These are phyloP conservation scores for Hypoxylon sp. DNA, from an alignment of 2,329 filamentous ascomycete genomes.

Conservation along the genomic window DNA sequence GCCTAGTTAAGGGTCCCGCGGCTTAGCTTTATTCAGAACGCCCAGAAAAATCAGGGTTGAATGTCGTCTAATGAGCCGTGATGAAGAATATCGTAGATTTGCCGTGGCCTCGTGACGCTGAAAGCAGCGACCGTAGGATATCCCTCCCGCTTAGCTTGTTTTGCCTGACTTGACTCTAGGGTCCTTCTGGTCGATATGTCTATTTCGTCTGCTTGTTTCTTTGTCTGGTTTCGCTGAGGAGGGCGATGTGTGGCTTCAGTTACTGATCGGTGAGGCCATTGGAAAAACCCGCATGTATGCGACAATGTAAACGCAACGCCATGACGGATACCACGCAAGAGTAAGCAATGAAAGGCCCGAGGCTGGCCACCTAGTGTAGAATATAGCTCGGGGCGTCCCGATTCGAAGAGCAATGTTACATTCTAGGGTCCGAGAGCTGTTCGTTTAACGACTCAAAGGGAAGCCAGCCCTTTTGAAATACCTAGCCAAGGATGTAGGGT, in stretches of 20 bases:
- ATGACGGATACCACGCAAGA: conserved; percentile 19
- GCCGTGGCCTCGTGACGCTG: conserved; percentile 6
- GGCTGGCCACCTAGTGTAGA: conserved; percentile 20
- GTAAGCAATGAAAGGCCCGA: conserved; percentile 36
- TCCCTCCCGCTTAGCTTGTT: not conserved
- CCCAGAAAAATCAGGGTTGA: not conserved
- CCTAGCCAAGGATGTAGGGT: conserved; percentile 10
- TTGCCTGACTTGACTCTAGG: not conserved
- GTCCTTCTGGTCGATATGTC: not conserved
- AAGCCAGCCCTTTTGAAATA: not conserved
- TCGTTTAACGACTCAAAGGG: conserved; percentile 6
- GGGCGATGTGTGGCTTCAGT: conserved; percentile 1
- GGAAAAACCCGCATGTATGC: conserved; percentile 12
- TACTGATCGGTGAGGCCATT: too few species aligned
- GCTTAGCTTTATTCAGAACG: conserved; percentile 9
- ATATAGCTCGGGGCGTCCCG: conserved; percentile 34
- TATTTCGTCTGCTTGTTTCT: conserved; percentile 1
- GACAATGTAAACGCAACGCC: conserved; percentile 4
- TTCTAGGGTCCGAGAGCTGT: conserved; percentile 18
- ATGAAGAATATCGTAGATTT: conserved; percentile 1
- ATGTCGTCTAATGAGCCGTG: not conserved
- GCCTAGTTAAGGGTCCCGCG: conserved; percentile 25
- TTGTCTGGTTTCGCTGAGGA: conserved; percentile 3
- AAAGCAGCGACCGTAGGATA: conserved; percentile 9
- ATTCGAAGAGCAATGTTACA: conserved; percentile 22